Evolutionary conservation across 1,284 basidiomycete genomes (phyloP).

Genomic region (Gymnopus androsaceus): DNA sequence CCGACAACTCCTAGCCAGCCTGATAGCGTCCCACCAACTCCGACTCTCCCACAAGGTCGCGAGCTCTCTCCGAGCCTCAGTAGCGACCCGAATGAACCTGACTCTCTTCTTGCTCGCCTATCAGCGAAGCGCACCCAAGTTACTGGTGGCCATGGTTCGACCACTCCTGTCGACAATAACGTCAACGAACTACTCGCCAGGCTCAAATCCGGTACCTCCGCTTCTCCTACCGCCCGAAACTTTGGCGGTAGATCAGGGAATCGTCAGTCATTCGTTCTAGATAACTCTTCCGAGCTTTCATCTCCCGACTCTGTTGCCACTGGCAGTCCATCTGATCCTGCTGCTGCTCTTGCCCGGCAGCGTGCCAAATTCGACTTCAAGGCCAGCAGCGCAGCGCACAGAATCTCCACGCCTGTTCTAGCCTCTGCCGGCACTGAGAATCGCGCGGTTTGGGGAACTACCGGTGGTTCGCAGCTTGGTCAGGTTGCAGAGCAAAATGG

Average conservation of each 20-base stretch:
- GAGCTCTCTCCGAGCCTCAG: slow-evolving; percentile 70
- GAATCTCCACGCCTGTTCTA: slow-evolving; percentile 92
- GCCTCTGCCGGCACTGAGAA: slow-evolving; percentile 56
- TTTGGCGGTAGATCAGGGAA: slow-evolving; percentile 53
- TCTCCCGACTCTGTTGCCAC: slow-evolving; percentile 71
- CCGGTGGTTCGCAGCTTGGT: slow-evolving; percentile 58
- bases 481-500: slow-evolving; percentile 81
- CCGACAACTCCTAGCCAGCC: slow-evolving; percentile 20
- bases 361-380: slow-evolving; percentile 90
- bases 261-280: slow-evolving; percentile 67
- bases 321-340: slow-evolving; percentile 41
- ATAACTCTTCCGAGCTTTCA: slow-evolving; percentile 61
- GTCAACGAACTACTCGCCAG: slow-evolving; percentile 55
- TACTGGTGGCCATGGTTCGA: slow-evolving; percentile 30
- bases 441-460: slow-evolving; percentile 56
- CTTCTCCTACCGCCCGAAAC: slow-evolving; percentile 77
- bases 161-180: slow-evolving; percentile 49
- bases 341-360: slow-evolving; percentile 84
- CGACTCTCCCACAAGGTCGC: slow-evolving; percentile 55
- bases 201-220: slow-evolving; percentile 68
- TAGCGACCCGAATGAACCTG: slow-evolving; percentile 75
- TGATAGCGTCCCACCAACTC: slow-evolving; percentile 51
- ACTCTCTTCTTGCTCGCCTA: slow-evolving; percentile 75
- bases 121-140: slow-evolving; percentile 64
- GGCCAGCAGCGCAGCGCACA: slow-evolving; percentile 81